These are phyloP conservation scores for Podospora conica DNA, from an alignment of 495 filamentous ascomycete species.

Conservation along the genomic window DNA sequence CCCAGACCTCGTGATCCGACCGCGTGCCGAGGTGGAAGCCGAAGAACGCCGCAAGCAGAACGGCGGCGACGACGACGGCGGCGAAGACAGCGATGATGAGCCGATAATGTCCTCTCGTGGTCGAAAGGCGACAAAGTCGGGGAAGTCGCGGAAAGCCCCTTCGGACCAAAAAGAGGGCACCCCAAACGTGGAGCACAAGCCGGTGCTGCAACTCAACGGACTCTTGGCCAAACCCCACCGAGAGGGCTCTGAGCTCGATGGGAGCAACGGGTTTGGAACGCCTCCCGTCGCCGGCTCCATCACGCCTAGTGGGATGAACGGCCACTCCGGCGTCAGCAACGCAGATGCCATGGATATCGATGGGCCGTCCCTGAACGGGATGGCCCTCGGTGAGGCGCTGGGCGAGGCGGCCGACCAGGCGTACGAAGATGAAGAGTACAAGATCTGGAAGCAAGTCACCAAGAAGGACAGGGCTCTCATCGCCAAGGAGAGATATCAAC, in stretches of 20 bases:
- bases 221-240: constrained; percentile 40
- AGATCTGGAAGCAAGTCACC: constrained; percentile 97
- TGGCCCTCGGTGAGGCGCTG: constrained; percentile 48
- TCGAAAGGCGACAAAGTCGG: constrained; percentile 74
- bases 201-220: constrained; percentile 47
- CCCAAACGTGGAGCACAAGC: constrained; percentile 60
- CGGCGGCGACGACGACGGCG: constrained; percentile 70
- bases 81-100: constrained; percentile 92
- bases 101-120: constrained; percentile 97
- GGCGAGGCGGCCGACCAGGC: constrained; percentile 48
- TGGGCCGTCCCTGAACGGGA: constrained; percentile 56
- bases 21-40: constrained; percentile 91
- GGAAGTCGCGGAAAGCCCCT: constrained; percentile 73
- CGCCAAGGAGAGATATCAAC: constrained; percentile 68
- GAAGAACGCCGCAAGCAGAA: constrained; percentile 82
- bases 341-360: constrained; percentile 80
- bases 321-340: constrained; percentile 59
- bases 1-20: constrained; percentile 81
- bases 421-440: constrained; percentile 80
- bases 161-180: constrained; percentile 75
- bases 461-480: constrained; percentile 91
- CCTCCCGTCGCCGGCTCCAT: constrained; percentile 70
- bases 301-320: constrained; percentile 71
- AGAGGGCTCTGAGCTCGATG: constrained; percentile 50
- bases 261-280: constrained; percentile 79